phyloP scores from a whole-genome alignment of 805 yeast species.

The Saccharomycopsis schoenii region DNA sequence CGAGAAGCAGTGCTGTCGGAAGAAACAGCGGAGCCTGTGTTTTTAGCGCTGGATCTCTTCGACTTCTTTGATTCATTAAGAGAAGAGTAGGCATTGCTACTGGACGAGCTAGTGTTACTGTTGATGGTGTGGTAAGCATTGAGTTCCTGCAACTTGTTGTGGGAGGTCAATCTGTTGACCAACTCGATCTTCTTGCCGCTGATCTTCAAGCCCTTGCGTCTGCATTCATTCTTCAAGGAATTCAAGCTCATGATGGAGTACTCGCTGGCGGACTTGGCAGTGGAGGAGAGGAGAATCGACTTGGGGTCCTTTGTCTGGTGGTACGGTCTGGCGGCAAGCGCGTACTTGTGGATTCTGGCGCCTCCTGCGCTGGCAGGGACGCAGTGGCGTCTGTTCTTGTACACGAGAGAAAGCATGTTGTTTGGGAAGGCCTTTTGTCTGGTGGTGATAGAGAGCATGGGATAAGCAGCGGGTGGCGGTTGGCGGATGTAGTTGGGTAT shows the following conservation, averaged over 20 bases:
- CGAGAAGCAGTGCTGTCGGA: not conserved
- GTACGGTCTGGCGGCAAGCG: not conserved
- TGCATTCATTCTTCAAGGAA: constrained; percentile 49
- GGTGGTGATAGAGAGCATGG: not conserved
- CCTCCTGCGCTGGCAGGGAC: not conserved
- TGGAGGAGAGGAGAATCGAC: constrained; percentile 5
- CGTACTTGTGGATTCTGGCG: too few species aligned
- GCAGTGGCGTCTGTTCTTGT: not conserved
- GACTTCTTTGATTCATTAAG: not conserved
- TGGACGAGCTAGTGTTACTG: too few species aligned
- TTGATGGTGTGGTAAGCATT: not conserved
- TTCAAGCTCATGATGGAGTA: constrained; percentile 37
- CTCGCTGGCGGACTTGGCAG: constrained; percentile 10
- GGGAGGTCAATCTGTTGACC: constrained; percentile 25
- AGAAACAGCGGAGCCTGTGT: not conserved
- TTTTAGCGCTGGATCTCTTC: not conserved
- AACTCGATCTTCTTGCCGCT: constrained; percentile 55
- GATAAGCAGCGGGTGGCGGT: not conserved
- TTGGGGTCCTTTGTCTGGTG: constrained; percentile 16
- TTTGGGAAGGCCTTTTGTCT: not conserved
- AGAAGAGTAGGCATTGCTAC: not conserved
- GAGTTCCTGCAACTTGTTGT: constrained; percentile 1
- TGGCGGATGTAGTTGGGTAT: constrained; percentile 1
- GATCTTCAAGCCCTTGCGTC: constrained; percentile 46
- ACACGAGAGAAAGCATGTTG: not conserved